These are phyloP conservation scores for Rhizomucor pusillus DNA, from an alignment of 371 early-diverging fungal genomes.

Conservation along the genomic window DNA sequence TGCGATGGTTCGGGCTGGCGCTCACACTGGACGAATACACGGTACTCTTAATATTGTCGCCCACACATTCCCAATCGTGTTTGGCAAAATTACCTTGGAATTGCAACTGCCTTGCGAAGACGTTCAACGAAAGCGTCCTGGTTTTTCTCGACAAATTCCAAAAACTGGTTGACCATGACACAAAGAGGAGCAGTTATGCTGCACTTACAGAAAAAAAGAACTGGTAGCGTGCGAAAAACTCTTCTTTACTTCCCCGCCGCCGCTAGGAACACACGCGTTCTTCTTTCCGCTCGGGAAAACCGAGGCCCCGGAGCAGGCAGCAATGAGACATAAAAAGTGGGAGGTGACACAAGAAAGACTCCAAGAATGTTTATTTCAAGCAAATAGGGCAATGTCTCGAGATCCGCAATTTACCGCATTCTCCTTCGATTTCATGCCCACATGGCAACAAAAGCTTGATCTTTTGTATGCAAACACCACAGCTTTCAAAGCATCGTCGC, in stretches of 20 bases:
- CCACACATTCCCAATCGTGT: no score
- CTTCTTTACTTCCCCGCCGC: neutral
- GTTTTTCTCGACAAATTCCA: constrained; percentile 78
- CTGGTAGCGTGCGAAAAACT: neutral
- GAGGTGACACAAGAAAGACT: no score
- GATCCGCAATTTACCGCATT: constrained; percentile 19
- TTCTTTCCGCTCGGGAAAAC: no score
- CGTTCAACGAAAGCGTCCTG: constrained; percentile 78
- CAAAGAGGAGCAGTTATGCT: neutral
- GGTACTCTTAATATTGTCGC: no score
- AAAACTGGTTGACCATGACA: constrained; percentile 24
- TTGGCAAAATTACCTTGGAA: constrained; percentile 66
- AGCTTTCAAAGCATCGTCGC: constrained; percentile 43
- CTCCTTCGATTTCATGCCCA: constrained; percentile 27
- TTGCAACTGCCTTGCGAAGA: constrained; percentile 90
- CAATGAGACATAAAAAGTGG: no score
- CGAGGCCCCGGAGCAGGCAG: no score
- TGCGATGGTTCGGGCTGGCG: constrained; percentile 71
- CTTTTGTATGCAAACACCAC: constrained; percentile 32
- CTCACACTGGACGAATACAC: no score
- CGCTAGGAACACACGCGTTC: neutral
- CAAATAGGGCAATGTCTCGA: constrained; percentile 4
- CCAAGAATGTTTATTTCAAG: neutral
- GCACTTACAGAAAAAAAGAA: constrained; percentile 1
- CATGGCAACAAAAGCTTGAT: constrained; percentile 27